Conservation (phyloP, 768 basidiomycete species). For the Xerocomus brunneocitrinus region DNA sequence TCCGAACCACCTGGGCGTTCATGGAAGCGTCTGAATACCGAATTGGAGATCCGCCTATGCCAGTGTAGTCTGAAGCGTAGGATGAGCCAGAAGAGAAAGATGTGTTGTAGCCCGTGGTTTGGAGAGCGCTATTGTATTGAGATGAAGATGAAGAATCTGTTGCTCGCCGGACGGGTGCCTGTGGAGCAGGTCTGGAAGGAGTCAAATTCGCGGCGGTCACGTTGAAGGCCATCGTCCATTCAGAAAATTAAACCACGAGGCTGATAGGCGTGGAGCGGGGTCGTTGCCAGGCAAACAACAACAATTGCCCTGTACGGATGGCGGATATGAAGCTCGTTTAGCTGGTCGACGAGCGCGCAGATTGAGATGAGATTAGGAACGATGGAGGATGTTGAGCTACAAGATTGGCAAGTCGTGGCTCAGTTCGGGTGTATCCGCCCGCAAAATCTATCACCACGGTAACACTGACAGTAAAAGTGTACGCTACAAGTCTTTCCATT, state of each 20-base stretch:
- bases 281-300: neutral
- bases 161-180: conserved; percentile 52
- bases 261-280: neutral
- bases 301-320: neutral
- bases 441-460: conserved; percentile 26
- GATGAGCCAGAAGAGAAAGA: conserved; percentile 58
- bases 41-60: conserved; percentile 78
- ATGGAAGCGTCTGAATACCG: conserved; percentile 37
- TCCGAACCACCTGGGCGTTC: conserved; percentile 50
- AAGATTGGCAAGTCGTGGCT: conserved; percentile 8
- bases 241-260: conserved; percentile 17
- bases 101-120: conserved; percentile 54
- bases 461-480: conserved; percentile 11
- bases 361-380: neutral
- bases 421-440: conserved; percentile 29
- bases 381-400: neutral
- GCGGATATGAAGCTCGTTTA: conserved; percentile 3
- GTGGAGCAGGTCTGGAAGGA: conserved; percentile 75
- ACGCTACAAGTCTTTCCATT: neutral
- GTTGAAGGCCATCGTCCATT: conserved; percentile 43
- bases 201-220: conserved; percentile 58
- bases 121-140: conserved; percentile 39
- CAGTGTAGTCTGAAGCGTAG: conserved; percentile 65
- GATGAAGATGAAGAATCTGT: conserved; percentile 30
- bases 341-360: conserved; percentile 5